phyloP scores from a whole-genome alignment of 2,329 filamentous ascomycete species.

The Berkeleyomyces rouxiae region DNA sequence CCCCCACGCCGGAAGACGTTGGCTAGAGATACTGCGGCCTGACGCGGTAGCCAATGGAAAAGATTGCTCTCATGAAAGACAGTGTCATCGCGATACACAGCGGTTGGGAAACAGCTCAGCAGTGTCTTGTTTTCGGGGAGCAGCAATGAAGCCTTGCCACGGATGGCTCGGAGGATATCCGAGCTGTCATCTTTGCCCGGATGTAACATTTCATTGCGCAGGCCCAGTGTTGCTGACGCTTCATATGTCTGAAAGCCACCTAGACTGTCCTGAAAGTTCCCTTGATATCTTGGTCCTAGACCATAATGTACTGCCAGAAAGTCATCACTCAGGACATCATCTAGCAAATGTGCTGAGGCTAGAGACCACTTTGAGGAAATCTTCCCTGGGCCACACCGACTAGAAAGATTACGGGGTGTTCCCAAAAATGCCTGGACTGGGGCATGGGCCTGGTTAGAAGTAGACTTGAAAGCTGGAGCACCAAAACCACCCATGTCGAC shows the following conservation, averaged over 20 bases:
- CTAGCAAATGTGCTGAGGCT: slow-evolving; percentile 75
- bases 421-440: slow-evolving; percentile 69
- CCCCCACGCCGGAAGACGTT: slow-evolving; percentile 56
- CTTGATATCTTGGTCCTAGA: slow-evolving; percentile 77
- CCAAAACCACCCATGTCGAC: slow-evolving; percentile 16
- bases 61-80: slow-evolving; percentile 62
- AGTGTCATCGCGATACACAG: slow-evolving; percentile 68
- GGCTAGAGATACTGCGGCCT: slow-evolving; percentile 50
- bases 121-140: slow-evolving; percentile 68
- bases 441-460: slow-evolving; percentile 11
- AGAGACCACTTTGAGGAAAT: slow-evolving; percentile 74
- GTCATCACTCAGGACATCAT: slow-evolving; percentile 78
- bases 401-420: slow-evolving; percentile 75
- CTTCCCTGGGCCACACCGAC: slow-evolving; percentile 53
- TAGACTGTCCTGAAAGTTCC: slow-evolving; percentile 91
- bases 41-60: slow-evolving; percentile 57
- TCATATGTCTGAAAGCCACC: slow-evolving; percentile 94
- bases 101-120: slow-evolving; percentile 65
- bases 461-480: not conserved
- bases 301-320: slow-evolving; percentile 80
- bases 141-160: slow-evolving; percentile 66
- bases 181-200: slow-evolving; percentile 80
- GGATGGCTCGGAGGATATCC: slow-evolving; percentile 77
- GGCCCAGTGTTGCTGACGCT: slow-evolving; percentile 75
- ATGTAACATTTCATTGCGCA: slow-evolving; percentile 81